Percentiles rank a stretch among this genome's conserved stretches.
Conservation (phyloP, 2,329 filamentous ascomycete genomes). For the Escovopsis sp. region DNA sequence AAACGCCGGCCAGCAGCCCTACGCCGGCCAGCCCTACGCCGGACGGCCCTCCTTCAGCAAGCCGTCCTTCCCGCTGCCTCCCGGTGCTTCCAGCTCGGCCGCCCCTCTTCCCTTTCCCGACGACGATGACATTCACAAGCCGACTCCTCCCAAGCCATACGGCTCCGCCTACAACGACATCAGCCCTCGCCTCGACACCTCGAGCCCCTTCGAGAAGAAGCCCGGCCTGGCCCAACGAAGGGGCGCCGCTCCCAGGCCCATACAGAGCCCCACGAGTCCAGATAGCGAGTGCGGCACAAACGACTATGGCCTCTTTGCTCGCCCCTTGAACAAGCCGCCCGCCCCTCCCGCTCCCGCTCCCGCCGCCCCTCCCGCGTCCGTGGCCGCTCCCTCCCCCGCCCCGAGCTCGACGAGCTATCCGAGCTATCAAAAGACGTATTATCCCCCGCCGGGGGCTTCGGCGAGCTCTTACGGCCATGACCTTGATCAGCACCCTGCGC, state of each 20-base stretch:
- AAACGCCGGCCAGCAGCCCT: conserved; percentile 31
- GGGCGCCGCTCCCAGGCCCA: conserved; percentile 64
- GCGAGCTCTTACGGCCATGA: neutral
- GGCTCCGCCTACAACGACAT: conserved; percentile 34
- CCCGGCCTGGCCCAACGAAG: conserved; percentile 66
- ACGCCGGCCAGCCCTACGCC: conserved; percentile 34
- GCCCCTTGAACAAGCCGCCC: conserved; percentile 34
- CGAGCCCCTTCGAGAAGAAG: conserved; percentile 38
- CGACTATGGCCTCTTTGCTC: conserved; percentile 70
- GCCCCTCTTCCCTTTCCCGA: conserved; percentile 57
- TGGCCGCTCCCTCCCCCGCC: conserved; percentile 20
- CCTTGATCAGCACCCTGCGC: conserved; percentile 5
- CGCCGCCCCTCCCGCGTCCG: conserved; percentile 18
- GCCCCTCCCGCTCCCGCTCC: conserved; percentile 22
- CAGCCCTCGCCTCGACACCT: conserved; percentile 37
- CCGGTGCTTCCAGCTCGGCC: conserved; percentile 56
- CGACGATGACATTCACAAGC: conserved; percentile 42
- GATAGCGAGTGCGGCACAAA: conserved; percentile 25
- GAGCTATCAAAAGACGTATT: neutral
- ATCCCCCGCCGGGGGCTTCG: conserved; percentile 6
- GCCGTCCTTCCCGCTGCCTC: conserved; percentile 48
- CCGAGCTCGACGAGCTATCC: conserved; percentile 13
- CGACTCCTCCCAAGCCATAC: conserved; percentile 28
- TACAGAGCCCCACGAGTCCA: conserved; percentile 70
- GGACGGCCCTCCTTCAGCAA: conserved; percentile 31